These are phyloP conservation scores for Chlamydomonas schloesseri DNA, from an alignment of 139 green algal species.

Conservation along the genomic window DNA sequence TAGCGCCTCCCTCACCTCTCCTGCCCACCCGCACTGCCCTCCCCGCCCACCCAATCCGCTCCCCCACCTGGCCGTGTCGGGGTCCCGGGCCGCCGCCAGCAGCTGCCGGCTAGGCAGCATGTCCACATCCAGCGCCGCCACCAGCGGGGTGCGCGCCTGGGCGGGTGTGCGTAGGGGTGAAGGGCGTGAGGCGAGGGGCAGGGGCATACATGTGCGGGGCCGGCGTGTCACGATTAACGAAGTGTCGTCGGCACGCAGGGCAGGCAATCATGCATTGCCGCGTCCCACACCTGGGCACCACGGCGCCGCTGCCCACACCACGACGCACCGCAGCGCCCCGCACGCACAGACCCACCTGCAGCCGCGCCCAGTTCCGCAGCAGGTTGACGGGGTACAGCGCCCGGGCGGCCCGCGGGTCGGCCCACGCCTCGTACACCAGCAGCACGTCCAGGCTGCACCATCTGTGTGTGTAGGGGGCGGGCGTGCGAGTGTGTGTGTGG, in stretches of 20 bases:
- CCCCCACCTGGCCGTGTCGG: background rate
- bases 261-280: too few species aligned
- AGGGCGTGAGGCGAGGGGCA: too few species aligned
- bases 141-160: conserved; percentile 37
- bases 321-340: too few species aligned
- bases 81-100: background rate
- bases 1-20: too few species aligned
- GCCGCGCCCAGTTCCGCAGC: conserved; percentile 38
- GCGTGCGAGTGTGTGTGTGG: background rate
- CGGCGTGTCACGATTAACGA: too few species aligned
- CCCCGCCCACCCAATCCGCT: too few species aligned
- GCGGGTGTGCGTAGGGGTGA: background rate
- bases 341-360: conserved; percentile 33
- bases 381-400: conserved; percentile 37
- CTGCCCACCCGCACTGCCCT: too few species aligned
- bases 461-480: background rate
- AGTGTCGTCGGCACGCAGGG: too few species aligned
- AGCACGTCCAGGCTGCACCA: conserved; percentile 25
- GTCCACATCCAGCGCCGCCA: conserved; percentile 38
- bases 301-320: too few species aligned
- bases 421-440: conserved; percentile 17
- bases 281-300: too few species aligned
- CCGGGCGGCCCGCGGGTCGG: background rate
- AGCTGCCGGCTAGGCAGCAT: conserved; percentile 31
- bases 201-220: too few species aligned